These are phyloP conservation scores for Biscogniauxia marginata DNA, from an alignment of 2,329 filamentous ascomycete species.

Conservation along the genomic window DNA sequence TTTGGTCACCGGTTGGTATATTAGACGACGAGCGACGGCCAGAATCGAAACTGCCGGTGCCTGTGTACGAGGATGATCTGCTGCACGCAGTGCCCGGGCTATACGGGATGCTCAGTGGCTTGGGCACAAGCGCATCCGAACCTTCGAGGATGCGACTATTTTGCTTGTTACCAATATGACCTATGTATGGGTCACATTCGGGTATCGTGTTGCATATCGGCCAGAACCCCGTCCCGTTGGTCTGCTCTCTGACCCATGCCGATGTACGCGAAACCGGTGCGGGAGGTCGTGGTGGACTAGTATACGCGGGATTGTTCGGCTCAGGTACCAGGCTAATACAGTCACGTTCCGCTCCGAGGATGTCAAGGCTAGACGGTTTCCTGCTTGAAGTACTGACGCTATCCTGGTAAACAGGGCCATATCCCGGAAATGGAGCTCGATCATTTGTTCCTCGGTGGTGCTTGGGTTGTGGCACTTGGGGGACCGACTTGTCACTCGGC, in stretches of 20 bases:
- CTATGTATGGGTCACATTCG: slow-evolving; percentile 14
- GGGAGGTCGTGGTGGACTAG: background rate
- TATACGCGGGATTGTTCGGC: slow-evolving; percentile 1
- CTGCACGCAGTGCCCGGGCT: slow-evolving; percentile 14
- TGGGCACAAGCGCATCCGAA: slow-evolving; percentile 3
- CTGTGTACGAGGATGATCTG: slow-evolving; percentile 21
- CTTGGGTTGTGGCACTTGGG: slow-evolving; percentile 6
- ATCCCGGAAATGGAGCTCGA: slow-evolving; percentile 5
- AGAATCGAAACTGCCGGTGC: slow-evolving; percentile 17
- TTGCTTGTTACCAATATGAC: slow-evolving; percentile 12
- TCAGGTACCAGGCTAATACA: slow-evolving; percentile 19
- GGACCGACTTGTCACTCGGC: slow-evolving; percentile 21
- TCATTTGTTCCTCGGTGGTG: slow-evolving; percentile 10
- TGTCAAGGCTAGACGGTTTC: slow-evolving; percentile 23
- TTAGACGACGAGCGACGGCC: slow-evolving; percentile 10
- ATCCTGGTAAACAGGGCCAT: slow-evolving; percentile 6
- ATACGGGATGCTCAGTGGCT: slow-evolving; percentile 6
- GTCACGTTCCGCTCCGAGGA: slow-evolving; percentile 23
- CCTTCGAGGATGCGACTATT: slow-evolving; percentile 15
- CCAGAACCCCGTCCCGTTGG: slow-evolving; percentile 12
- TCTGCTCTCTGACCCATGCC: slow-evolving; percentile 26
- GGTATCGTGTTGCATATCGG: slow-evolving; percentile 16
- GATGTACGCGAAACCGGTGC: slow-evolving; percentile 18
- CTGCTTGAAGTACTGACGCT: slow-evolving; percentile 7
- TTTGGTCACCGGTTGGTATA: slow-evolving; percentile 21